These are phyloP conservation scores for Penicillium sp. DNA, from an alignment of 2,329 filamentous ascomycete genomes.

Conservation along the genomic window DNA sequence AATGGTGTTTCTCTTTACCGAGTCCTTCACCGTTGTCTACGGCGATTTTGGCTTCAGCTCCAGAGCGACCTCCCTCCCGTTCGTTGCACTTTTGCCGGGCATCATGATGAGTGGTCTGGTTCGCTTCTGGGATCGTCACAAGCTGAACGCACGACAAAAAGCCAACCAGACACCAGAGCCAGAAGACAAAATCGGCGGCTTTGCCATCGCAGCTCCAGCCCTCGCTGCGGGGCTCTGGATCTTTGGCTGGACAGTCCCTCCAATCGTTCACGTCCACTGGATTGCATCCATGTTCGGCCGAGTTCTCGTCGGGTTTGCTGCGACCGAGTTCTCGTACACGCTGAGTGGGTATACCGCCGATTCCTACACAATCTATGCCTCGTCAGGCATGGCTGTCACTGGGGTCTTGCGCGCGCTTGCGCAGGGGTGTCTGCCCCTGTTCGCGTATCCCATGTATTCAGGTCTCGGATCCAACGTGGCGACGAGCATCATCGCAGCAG, in stretches of 20 bases:
- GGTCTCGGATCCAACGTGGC: conserved; percentile 22
- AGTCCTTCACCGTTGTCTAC: conserved; percentile 13
- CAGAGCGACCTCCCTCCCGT: conserved; percentile 2
- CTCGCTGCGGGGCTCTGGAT: conserved; percentile 15
- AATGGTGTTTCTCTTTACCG: conserved; percentile 14
- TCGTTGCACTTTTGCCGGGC: conserved; percentile 2
- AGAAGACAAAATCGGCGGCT: conserved; percentile 24
- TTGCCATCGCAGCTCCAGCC: conserved; percentile 20
- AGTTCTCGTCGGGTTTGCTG: conserved; percentile 19
- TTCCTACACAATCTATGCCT: conserved; percentile 23
- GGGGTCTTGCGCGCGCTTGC: conserved; percentile 13
- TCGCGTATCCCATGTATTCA: conserved; percentile 22
- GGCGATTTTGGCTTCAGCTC: conserved; percentile 6
- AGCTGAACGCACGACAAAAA: not conserved
- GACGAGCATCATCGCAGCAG: conserved; percentile 20
- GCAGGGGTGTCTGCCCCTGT: conserved; percentile 20
- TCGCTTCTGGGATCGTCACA: conserved; percentile 10
- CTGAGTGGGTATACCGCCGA: conserved; percentile 23
- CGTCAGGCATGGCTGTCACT: conserved; percentile 19
- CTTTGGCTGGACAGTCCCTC: conserved; percentile 13
- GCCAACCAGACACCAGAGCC: conserved; percentile 16
- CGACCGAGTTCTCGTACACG: conserved; percentile 18
- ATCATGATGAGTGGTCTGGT: not conserved
- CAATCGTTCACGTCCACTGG: conserved; percentile 14
- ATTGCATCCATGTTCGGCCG: conserved; percentile 14